A percentile compares a stretch with the other conserved stretches of the same genome.
Evolutionary conservation across 768 basidiomycete genomes (phyloP).

Genomic region (Boletus pseudopeckii): DNA sequence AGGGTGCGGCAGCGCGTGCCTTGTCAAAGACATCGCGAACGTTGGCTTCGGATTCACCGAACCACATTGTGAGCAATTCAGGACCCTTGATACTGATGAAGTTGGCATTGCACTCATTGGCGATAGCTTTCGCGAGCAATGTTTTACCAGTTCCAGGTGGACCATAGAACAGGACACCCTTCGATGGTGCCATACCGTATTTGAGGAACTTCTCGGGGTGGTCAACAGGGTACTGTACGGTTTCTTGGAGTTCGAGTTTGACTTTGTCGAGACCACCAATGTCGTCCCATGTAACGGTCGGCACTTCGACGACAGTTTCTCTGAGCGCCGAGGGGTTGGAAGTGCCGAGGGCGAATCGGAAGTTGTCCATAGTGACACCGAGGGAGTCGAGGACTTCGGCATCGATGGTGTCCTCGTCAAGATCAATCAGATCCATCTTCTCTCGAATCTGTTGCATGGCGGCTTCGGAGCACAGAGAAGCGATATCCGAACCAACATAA

Average conservation of each 20-base stretch:
- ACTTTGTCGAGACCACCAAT: constrained; percentile 99
- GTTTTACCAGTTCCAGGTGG: constrained; percentile 99
- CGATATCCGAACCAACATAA: constrained; percentile 98
- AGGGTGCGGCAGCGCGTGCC: constrained; percentile 97
- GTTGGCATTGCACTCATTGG: constrained; percentile 99
- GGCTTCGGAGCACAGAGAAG: constrained; percentile 96
- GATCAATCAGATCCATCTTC: constrained; percentile 98
- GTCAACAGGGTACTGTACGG: constrained; percentile 99
- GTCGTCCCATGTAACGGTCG: constrained; percentile 98
- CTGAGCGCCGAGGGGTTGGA: constrained; percentile 98
- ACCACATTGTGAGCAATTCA: constrained; percentile 99
- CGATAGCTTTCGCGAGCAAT: constrained; percentile 96
- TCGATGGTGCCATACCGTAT: constrained; percentile 99
- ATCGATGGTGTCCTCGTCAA: constrained; percentile 97
- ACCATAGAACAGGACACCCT: constrained; percentile 99
- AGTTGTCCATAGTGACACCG: constrained; percentile 99
- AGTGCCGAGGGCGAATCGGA: constrained; percentile 96
- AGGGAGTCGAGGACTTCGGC: constrained; percentile 98
- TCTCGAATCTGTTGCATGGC: constrained; percentile 99
- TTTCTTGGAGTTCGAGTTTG: constrained; percentile 98
- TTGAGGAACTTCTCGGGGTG: constrained; percentile 99
- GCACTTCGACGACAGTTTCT: constrained; percentile 99
- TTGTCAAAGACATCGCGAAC: constrained; percentile 99
- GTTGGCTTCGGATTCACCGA: constrained; percentile 99
- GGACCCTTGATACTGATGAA: constrained; percentile 99